Evolutionary conservation across 2,329 filamentous ascomycete species (phyloP).

Genomic region (Phyllosticta citrichinensis): DNA sequence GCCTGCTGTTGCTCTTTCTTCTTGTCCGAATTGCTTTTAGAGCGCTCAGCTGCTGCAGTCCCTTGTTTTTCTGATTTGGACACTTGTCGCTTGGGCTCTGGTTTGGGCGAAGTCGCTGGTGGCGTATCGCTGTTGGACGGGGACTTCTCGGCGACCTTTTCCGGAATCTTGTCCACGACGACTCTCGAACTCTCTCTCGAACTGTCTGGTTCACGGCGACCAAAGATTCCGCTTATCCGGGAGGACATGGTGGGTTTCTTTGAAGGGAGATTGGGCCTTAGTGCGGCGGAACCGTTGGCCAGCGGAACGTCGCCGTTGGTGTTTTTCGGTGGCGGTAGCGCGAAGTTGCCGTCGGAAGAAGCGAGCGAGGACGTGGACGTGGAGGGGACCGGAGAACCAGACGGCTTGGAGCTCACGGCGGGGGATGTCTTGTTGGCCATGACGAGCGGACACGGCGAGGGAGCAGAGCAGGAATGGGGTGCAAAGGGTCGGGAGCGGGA

Average conservation of each 20-base stretch:
- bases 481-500: conserved; percentile 10
- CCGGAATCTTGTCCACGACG: conserved; percentile 10
- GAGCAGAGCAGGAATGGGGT: conserved; percentile 7
- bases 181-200: conserved; percentile 19
- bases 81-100: conserved; percentile 20
- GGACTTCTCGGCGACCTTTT: conserved; percentile 22
- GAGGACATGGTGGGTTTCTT: conserved; percentile 33
- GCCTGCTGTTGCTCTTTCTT: conserved; percentile 18
- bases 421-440: conserved; percentile 26
- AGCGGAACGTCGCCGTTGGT: conserved; percentile 16
- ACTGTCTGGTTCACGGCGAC: conserved; percentile 18
- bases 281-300: conserved; percentile 22
- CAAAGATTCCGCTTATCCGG: conserved; percentile 32
- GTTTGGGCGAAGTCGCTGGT: conserved; percentile 16
- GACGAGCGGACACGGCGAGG: neutral
- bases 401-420: conserved; percentile 19
- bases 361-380: conserved; percentile 29
- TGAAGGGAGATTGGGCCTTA: conserved; percentile 20
- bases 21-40: conserved; percentile 15
- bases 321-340: conserved; percentile 20
- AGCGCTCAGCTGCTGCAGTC: neutral
- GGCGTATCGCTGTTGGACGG: conserved; percentile 19
- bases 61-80: conserved; percentile 19
- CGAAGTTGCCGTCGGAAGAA: conserved; percentile 25
- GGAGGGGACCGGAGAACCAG: conserved; percentile 23